Conservation (phyloP, 2,329 filamentous ascomycete species). For the Fusarium sp. region DNA sequence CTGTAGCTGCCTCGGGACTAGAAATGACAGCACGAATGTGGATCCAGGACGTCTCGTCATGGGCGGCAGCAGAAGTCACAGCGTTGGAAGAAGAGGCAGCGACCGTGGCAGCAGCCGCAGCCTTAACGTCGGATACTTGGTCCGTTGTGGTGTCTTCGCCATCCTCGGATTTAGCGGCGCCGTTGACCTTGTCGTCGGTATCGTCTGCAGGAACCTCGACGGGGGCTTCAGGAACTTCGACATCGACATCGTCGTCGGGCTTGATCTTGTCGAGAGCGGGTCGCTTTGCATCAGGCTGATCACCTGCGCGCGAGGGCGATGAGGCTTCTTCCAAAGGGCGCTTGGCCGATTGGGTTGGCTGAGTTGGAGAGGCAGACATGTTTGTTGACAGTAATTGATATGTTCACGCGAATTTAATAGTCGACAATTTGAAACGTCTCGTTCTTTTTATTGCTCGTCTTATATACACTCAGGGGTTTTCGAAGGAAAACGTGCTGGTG, state of each 20-base stretch:
- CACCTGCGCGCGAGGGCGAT: conserved; percentile 88
- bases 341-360: conserved; percentile 81
- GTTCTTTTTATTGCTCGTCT: conserved; percentile 54
- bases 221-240: conserved; percentile 57
- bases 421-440: conserved; percentile 51
- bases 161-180: conserved; percentile 56
- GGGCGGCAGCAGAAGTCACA: conserved; percentile 65
- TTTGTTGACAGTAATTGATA: conserved; percentile 50
- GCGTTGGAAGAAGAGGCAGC: conserved; percentile 53
- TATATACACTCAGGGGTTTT: conserved; percentile 89
- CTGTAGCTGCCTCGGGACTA: conserved; percentile 95
- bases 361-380: conserved; percentile 80
- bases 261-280: conserved; percentile 94
- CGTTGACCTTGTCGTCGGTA: conserved; percentile 64
- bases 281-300: conserved; percentile 97
- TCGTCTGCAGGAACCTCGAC: conserved; percentile 57
- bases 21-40: conserved; percentile 97
- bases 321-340: conserved; percentile 97
- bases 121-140: conserved; percentile 56
- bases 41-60: conserved; percentile 96
- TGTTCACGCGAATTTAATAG: conserved; percentile 44
- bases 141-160: conserved; percentile 45
- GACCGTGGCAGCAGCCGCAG: conserved; percentile 55
- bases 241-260: conserved; percentile 71
- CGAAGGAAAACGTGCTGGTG: conserved; percentile 96